These are phyloP conservation scores for Curvularia verruculosa DNA, from an alignment of 2,329 filamentous ascomycete genomes.

Conservation along the genomic window DNA sequence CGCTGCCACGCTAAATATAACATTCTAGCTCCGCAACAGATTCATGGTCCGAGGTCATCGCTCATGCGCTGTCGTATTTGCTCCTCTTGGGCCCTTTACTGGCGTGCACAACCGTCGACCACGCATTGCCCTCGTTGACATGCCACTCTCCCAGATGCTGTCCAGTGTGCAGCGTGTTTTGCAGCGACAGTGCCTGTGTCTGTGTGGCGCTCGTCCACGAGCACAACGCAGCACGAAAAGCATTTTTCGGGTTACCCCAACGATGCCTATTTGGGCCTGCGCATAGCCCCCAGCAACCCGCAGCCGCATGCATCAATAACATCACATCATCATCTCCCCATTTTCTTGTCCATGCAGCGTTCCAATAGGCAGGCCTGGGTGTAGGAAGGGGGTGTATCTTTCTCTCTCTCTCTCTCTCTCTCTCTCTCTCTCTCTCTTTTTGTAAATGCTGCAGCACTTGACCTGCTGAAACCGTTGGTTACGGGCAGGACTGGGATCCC, in stretches of 20 bases:
- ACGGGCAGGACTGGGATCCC: slow-evolving; percentile 2
- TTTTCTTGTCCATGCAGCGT: background rate
- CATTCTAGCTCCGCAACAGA: slow-evolving; percentile 15
- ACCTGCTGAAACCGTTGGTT: slow-evolving; percentile 10
- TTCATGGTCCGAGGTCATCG: slow-evolving; percentile 2
- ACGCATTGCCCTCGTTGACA: no score
- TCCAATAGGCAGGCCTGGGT: background rate
- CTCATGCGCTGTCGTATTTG: slow-evolving; percentile 8
- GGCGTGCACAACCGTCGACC: background rate
- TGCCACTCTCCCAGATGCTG: background rate
- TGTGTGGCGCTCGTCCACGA: background rate
- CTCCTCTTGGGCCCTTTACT: background rate
- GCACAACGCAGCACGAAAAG: background rate
- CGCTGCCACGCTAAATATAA: slow-evolving; percentile 15
- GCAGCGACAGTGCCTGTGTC: background rate
- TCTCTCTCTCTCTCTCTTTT: no score
- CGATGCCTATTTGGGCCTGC: background rate
- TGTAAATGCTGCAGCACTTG: background rate
- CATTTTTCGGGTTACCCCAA: background rate
- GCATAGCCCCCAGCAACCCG: background rate
- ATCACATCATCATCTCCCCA: slow-evolving; percentile 1
- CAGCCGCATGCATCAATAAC: background rate
- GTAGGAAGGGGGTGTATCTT: no score
- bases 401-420: no score
- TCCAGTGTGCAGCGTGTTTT: background rate